Base-by-base conservation (phyloP, 208 protist genomes). In the Wallacemonas sp. region DNA sequence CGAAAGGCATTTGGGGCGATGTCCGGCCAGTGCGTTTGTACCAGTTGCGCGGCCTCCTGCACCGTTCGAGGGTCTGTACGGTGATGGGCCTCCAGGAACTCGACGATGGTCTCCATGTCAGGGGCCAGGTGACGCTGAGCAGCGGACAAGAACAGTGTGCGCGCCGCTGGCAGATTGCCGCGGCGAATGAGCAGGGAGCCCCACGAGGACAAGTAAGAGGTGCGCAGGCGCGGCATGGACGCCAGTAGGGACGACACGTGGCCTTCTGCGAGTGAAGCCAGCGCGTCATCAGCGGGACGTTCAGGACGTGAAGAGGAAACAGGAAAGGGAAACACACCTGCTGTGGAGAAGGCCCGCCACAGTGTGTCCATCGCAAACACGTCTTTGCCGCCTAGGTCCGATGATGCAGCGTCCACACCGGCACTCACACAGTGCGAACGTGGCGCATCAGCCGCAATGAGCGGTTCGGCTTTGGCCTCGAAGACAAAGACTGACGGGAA, bases 51-150 rank as follows among this genome's bases (percentile, higher is more conserved):
- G 26, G 53, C 70, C 2, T 63, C 73, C 22, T 48, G 42, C 22
- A 73, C 52, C 17, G 24, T 41, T 42, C 62, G 33, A 24, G 39
- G 29, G 58, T 48, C 39, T 66, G 45, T 22, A 52, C 41, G 29
- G 55, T 69, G 39, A 42, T 50, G 46, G 15, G 27, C 29, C 58
- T 87, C 81, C 5, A 89, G 76, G n/a, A 89, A 68, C 37, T 72
- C 64, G 19, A 92, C 79, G 1, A 88, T 44, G 22, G 73, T 59
- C 2, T 39, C 53, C 79, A 92, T 85, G 38, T 84, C 71, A 8
- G 81, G 85, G 21, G 79, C 29, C 38, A 82, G 66, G 36, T 66
- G 68, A 13, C 73, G 74, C 26, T 26, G 22, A 8, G 66, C 68
- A 17, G 59, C 58, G 8, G 55, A 46, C 3, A 36, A 39, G 21